phyloP scores from a whole-genome alignment of 1,284 basidiomycete genomes.

The Trichosporon faecale region DNA sequence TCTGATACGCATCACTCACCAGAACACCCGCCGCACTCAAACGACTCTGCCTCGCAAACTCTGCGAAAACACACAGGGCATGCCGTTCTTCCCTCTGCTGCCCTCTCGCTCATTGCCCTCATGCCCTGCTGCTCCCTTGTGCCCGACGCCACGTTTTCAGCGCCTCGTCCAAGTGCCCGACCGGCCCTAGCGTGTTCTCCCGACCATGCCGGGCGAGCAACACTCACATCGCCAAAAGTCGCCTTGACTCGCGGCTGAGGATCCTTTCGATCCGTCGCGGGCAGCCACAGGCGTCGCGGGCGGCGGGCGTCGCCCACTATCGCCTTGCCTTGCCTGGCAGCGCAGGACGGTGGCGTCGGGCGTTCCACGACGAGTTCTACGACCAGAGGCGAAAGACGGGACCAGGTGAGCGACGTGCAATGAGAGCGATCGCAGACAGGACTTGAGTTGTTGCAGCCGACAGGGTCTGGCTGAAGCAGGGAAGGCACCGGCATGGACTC shows the following conservation, averaged over 20 bases:
- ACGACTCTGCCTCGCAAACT: not conserved
- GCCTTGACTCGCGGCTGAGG: too few relatives aligned
- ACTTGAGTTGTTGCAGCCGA: not conserved
- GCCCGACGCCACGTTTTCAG: not conserved
- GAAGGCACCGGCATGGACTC: not conserved
- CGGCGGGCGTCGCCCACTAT: not conserved
- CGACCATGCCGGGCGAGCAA: not conserved
- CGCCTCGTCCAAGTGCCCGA: conserved; percentile 1
- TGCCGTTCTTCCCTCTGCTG: not conserved
- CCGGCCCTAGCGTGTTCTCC: conserved; percentile 2
- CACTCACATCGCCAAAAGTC: not conserved
- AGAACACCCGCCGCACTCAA: not conserved
- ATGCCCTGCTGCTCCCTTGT: not conserved
- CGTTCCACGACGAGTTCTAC: not conserved
- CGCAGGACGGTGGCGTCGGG: not conserved
- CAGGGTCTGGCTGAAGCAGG: not conserved
- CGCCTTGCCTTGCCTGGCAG: not conserved
- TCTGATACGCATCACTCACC: not conserved
- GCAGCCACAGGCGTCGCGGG: not conserved
- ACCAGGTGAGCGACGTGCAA: not conserved
- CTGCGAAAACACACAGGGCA: not conserved
- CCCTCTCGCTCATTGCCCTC: not conserved
- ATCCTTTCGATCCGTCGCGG: not conserved
- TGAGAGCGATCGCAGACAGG: not conserved
- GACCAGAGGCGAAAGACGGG: conserved; percentile 5